Base-by-base conservation (phyloP, 2,329 filamentous ascomycete species). In the Fusarium incarnatum region DNA sequence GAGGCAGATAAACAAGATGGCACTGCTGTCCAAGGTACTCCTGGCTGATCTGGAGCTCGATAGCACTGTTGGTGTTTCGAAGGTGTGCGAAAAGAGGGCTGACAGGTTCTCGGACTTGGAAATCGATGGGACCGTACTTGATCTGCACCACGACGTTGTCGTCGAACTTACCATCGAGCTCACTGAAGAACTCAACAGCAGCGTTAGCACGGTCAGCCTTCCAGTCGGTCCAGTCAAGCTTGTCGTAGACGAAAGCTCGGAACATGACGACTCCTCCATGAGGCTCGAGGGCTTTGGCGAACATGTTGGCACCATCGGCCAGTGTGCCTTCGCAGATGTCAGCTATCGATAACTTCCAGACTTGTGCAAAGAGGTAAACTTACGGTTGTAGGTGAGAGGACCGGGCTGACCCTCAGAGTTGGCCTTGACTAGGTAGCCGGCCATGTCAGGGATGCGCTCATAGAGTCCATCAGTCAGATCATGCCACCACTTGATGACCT, bases 61-160 rank as follows among this genome's bases (percentile, higher is more conserved):
- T 87, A 1, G 88, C 87, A 13, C 79, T 77, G 23, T 75, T 77
- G 1, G 85, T 87, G 45, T 83, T 70, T 8, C 64, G 73, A 16
- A 87, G 73, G 53, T 85, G 80, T 2, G 84, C 84, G 67, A 93
- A 92, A 2, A 93, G 79, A 1, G 91, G 90, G 6, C 87, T 91
- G 2, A 84, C 79, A 2, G 91, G 88, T 76, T 92, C 91, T 37
- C 91, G 86, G 13, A 92, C 88, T 73, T 92, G 91, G 77, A 93
- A 92, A 74, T 93, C 91, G 63, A 92, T 92, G 0, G 91, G 90
- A 0, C 91, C 91, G 67, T 90, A 92, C 77, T 93, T 93, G 78
- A 93, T 89, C 75, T 93, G 91, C 4, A 93, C 83, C 0, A 93
- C 83, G 0, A 92, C 90, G 48, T 93, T 93, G 47, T 90, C 87